Evolutionary conservation across 2,329 filamentous ascomycete species (phyloP), one percentile per base, ranked within the genome.

Genomic region (Penicillium brevicompactum): DNA sequence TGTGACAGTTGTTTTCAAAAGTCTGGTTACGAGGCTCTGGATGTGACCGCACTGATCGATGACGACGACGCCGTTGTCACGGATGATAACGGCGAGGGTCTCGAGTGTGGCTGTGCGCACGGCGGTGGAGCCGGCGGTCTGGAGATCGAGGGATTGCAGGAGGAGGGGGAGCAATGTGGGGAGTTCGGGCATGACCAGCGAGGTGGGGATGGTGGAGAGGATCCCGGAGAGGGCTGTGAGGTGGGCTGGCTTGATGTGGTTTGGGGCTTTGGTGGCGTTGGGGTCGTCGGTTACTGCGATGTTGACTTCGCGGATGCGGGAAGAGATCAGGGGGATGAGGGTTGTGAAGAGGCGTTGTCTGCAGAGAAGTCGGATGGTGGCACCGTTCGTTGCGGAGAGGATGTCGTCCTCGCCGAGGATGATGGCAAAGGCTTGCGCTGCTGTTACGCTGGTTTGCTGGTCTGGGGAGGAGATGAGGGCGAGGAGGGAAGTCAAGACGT

Each of bases 321-420:
- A 70, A 4, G 82, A 80, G 47, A 88, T 82, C 30, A 79, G 70
- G 0, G 86, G 85, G 2, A 84, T 76, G 4, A 85, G 76, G 14
- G 84, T 81, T 30, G 79, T 80, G 71, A 89, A 88, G 40, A 83
- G 78, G 57, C 83, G 84, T 64, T 89, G 86, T 65, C 85, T 87
- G 60, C 84, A 81, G 2, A 89, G 76, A 3, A 85, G 77, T 3
- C 85, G 82, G 37, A 88, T 81, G 16, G 80, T 78, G 57, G 85
- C 87, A 58, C 84, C 81, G 62, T 88, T 88, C 37, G 79, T 72
- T 56, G 83, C 80, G 11, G 78, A 84, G 34, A 89, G 72, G 21
- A 88, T 74, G 58, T 87, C 83, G 60, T 87, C 84, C 2, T 84
- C 79, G 24, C 82, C 76, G 5, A 88, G 77, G 3, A 89, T 77